Evolutionary conservation across 176 grass and related monocot species (phyloP).

Genomic region (Bromus sterilis): DNA sequence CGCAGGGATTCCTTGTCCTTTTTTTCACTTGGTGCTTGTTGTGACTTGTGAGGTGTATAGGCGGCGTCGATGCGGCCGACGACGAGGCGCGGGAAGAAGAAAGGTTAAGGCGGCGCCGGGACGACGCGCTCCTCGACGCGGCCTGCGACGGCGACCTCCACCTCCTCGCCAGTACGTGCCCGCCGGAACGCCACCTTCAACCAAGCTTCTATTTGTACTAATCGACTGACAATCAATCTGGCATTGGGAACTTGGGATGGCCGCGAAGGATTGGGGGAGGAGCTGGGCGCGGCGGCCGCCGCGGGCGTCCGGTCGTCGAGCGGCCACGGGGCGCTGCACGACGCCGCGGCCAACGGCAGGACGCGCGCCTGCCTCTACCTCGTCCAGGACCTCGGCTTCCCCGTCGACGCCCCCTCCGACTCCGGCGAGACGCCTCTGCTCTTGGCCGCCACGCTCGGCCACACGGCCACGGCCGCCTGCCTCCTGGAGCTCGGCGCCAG

Average conservation of each 20-base stretch:
- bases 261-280: neutral
- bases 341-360: neutral
- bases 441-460: neutral
- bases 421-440: neutral
- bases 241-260: neutral
- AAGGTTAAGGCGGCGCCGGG: neutral
- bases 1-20: neutral
- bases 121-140: neutral
- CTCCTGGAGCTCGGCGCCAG: conserved; percentile 5
- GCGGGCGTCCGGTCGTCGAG: neutral
- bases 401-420: neutral
- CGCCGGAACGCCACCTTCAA: neutral
- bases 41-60: neutral
- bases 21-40: neutral
- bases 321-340: neutral
- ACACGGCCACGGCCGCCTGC: neutral
- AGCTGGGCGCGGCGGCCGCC: neutral
- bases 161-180: neutral
- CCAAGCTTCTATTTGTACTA: neutral
- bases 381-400: neutral
- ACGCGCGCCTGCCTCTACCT: neutral
- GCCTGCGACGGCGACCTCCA: neutral
- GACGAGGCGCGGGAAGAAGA: neutral
- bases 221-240: neutral
- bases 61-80: neutral